Base-by-base conservation (phyloP, 345 rosid species). In the Aquilaria sinensis region DNA sequence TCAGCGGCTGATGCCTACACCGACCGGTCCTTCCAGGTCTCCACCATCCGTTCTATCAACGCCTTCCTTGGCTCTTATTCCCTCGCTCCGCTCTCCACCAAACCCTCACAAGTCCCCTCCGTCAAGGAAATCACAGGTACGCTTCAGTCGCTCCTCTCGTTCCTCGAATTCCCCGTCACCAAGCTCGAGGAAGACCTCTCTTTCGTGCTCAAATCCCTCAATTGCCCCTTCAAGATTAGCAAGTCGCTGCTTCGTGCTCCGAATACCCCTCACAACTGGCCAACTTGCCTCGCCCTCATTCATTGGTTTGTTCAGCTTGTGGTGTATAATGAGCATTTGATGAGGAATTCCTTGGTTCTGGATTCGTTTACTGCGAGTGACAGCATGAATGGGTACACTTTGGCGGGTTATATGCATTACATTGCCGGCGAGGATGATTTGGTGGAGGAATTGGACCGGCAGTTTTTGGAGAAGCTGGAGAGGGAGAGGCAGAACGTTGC, bases 191-290 rank as follows among this genome's bases (percentile, higher is more conserved):
- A 94, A 0, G 90, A 93, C 70, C 74, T 90, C 45, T 82, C 80
- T 45, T 7, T 71, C 29, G 49, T 94, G 30, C 71, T 90, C 59
- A 80, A 68, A 76, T 68, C 68, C 46, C 75, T 90, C 6, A 77
- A 68, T 55, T 93, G 88, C 52, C 97, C 96, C 7, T 69, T 75
- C 78, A 90, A 90, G 31, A 55, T 93, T 68, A 88, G 71, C 66
- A 90, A 83, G 73, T 90, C 98, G 31, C 67, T 85, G 2, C 90
- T 90, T 51, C 85, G 85, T 34, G 89, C 98, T 30, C 92, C 92
- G 8, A 87, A 84, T 47, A 80, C 97, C 13, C 99, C 95, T 37
- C 95, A 86, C 80, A 86, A 92, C 46, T 94, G 96, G 97, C 97
- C 97, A 13, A 70, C 79, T 8, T 81, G 79, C 60, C 84, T 94